Conservation (phyloP, 768 basidiomycete species). For the Naganishia vishniacii region DNA sequence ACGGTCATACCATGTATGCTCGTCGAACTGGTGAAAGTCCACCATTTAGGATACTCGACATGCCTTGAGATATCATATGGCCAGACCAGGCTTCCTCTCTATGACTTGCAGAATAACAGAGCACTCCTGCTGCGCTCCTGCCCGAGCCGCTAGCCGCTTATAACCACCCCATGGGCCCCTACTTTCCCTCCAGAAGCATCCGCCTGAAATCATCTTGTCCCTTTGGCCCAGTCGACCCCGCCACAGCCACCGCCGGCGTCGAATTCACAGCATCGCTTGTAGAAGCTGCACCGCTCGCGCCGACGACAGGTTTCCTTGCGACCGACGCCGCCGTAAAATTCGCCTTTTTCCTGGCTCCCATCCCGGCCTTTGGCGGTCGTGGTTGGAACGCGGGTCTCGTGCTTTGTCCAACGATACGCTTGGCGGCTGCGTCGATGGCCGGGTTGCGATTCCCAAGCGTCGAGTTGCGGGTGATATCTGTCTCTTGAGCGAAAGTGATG, state of each 20-base stretch:
- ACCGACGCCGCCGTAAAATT: conserved; percentile 20
- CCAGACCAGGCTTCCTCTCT: no score
- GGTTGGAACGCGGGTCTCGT: conserved; percentile 16
- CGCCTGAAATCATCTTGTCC: conserved; percentile 80
- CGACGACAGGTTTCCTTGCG: conserved; percentile 20
- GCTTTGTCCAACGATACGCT: no score
- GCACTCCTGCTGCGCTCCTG: no score
- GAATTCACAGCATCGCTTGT: not conserved
- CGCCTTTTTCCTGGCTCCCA: conserved; percentile 13
- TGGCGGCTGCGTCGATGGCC: no score
- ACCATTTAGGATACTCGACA: no score
- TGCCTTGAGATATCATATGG: no score
- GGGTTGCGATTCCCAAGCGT: conserved; percentile 3
- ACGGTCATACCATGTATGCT: no score
- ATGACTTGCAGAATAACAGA: no score
- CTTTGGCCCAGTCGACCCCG: conserved; percentile 10
- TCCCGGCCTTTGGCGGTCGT: conserved; percentile 14
- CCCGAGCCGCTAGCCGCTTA: no score
- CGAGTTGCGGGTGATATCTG: conserved; percentile 8
- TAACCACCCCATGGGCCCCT: not conserved
- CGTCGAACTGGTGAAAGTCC: no score
- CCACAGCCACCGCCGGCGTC: not conserved
- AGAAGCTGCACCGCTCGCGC: no score
- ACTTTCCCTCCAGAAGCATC: conserved; percentile 51
- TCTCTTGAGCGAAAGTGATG: conserved; percentile 54